A percentile compares a stretch with the other conserved stretches of the same genome.
Evolutionary conservation across 148 eudicot species (phyloP).

Genomic region (Linanthus parryae): DNA sequence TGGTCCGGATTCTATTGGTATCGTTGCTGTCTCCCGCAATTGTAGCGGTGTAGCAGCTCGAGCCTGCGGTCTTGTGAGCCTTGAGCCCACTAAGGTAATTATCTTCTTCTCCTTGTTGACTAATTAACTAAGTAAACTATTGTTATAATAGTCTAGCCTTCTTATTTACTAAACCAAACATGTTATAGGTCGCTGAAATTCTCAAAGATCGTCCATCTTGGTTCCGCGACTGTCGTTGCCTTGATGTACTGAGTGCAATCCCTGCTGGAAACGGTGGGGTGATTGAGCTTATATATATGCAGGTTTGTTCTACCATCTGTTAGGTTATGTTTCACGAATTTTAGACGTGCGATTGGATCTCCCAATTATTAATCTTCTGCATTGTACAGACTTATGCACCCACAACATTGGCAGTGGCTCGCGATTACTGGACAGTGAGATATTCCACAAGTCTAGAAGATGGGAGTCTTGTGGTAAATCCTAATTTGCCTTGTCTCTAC

Average conservation of each 20-base stretch:
- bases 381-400: conserved; percentile 59
- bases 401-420: conserved; percentile 55
- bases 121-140: too few relatives aligned
- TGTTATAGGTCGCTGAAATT: conserved; percentile 47
- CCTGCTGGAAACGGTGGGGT: conserved; percentile 62
- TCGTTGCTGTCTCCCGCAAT: conserved; percentile 54
- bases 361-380: too few relatives aligned
- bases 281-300: conserved; percentile 59
- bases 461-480: conserved; percentile 61
- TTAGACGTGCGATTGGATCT: too few relatives aligned
- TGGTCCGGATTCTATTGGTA: conserved; percentile 72
- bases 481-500: background rate
- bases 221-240: conserved; percentile 55
- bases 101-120: background rate
- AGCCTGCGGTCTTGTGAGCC: conserved; percentile 58
- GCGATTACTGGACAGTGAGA: conserved; percentile 69
- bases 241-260: conserved; percentile 41
- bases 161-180: background rate
- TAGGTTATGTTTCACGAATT: too few relatives aligned
- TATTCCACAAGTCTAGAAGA: conserved; percentile 50
- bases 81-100: conserved; percentile 56
- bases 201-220: conserved; percentile 69
- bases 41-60: conserved; percentile 62
- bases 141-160: too few relatives aligned
- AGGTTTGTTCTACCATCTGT: conserved; percentile 33